Percentiles rank a stretch among this genome's conserved stretches.
Conservation (phyloP, 805 yeast species). For the Myxozyma neglecta region DNA sequence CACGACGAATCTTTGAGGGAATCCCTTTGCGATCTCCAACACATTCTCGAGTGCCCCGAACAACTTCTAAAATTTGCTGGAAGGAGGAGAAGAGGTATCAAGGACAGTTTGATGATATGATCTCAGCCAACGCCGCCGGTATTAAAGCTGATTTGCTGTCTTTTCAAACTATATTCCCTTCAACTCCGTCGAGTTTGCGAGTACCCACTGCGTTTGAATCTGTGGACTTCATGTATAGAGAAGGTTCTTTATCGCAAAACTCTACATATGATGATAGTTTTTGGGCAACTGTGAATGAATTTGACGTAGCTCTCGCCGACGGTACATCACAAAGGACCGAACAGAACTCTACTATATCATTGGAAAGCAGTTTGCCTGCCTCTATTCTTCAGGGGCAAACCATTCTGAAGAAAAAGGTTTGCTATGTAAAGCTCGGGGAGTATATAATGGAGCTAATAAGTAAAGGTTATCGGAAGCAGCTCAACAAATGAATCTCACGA, state of each 20-base stretch:
- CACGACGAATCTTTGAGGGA: slow-evolving; percentile 16
- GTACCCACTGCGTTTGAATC: slow-evolving; percentile 11
- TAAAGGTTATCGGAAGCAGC: neutral
- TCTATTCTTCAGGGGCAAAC: slow-evolving; percentile 95
- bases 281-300: slow-evolving; percentile 12
- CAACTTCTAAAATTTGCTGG: slow-evolving; percentile 2
- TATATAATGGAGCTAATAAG: neutral
- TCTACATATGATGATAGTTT: slow-evolving; percentile 14
- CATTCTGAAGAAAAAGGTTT: slow-evolving; percentile 51
- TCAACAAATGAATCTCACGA: slow-evolving; percentile 11
- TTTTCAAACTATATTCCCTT: neutral
- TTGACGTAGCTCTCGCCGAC: slow-evolving; percentile 4
- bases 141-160: neutral
- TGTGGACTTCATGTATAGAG: slow-evolving; percentile 4
- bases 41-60: no score
- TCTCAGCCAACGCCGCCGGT: neutral
- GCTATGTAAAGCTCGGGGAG: neutral
- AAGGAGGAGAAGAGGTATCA: slow-evolving; percentile 3
- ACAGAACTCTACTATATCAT: neutral
- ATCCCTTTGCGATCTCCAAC: neutral
- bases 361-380: neutral
- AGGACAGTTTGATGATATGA: neutral
- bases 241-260: neutral
- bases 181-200: no score
- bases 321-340: neutral